phyloP scores from a whole-genome alignment of 148 eudicot genomes.

The Cornus controversa region DNA sequence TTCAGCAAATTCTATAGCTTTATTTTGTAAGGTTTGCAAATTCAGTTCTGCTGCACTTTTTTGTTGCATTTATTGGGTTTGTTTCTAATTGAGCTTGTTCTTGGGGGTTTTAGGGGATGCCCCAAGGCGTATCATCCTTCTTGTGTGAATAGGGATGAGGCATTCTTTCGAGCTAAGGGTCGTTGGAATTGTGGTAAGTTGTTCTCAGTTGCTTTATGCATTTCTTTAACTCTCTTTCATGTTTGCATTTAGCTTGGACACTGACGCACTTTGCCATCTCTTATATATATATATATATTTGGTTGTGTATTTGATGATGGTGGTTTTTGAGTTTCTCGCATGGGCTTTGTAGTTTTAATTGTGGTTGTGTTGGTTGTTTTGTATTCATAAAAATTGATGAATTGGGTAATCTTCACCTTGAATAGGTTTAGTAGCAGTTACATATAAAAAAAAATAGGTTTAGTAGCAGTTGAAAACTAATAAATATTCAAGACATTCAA shows the following conservation, averaged over 20 bases:
- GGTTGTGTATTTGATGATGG: not conserved
- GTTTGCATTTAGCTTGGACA: no score
- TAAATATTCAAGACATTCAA: not conserved
- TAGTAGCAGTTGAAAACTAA: not conserved
- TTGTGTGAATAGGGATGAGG: conserved; percentile 82
- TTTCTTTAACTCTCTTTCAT: not conserved
- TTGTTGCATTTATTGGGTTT: not conserved
- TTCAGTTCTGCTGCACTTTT: not conserved
- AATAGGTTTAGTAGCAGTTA: not conserved
- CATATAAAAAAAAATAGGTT: no score
- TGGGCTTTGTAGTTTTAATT: not conserved
- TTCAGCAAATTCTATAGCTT: not conserved
- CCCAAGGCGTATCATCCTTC: conserved; percentile 97
- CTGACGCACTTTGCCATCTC: not conserved
- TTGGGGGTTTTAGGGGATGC: conserved; percentile 62
- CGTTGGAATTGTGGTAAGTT: conserved; percentile 91
- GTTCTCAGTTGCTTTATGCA: not conserved
- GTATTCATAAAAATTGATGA: not conserved
- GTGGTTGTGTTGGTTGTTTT: not conserved
- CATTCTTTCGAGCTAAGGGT: conserved; percentile 76
- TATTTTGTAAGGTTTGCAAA: not conserved
- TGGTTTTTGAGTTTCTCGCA: conserved; percentile 1
- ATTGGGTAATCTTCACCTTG: not conserved
- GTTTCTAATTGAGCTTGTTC: conserved; percentile 9
- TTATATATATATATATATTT: no score